These are phyloP conservation scores for Leptographium galeiforme DNA, from an alignment of 2,329 filamentous ascomycete genomes.

Conservation along the genomic window DNA sequence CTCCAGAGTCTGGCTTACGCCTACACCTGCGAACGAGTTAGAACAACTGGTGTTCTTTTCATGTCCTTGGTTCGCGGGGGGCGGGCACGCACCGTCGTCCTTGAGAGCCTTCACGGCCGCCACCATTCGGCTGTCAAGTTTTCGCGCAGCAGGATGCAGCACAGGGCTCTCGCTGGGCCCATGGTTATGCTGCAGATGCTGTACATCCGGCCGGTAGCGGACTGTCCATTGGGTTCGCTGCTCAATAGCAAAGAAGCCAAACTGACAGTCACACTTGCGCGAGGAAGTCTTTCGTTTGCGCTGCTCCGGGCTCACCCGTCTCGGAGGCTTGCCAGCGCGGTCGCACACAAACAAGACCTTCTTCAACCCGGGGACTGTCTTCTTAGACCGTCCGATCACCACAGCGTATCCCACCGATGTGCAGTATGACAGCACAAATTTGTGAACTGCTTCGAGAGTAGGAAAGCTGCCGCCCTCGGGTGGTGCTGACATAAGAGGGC, in stretches of 20 bases:
- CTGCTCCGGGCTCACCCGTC: constrained; percentile 47
- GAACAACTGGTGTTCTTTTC: constrained; percentile 6
- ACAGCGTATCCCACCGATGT: constrained; percentile 55
- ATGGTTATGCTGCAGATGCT: constrained; percentile 50
- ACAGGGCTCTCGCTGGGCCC: constrained; percentile 53
- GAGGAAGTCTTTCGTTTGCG: constrained; percentile 54
- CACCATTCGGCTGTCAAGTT: constrained; percentile 54
- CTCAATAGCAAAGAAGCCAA: constrained; percentile 58
- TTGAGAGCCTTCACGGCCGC: constrained; percentile 53
- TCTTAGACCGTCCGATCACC: constrained; percentile 55
- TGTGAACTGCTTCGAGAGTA: constrained; percentile 51
- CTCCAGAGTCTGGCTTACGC: constrained; percentile 52
- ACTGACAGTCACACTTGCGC: constrained; percentile 55
- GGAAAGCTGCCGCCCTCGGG: constrained; percentile 51
- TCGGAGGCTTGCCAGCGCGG: constrained; percentile 48
- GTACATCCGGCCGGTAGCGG: constrained; percentile 45
- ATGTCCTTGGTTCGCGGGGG: neutral
- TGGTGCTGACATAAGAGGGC: constrained; percentile 46
- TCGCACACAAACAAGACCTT: constrained; percentile 57
- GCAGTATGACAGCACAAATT: constrained; percentile 50
- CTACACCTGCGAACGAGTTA: constrained; percentile 34
- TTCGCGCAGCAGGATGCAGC: constrained; percentile 52
- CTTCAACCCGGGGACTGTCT: constrained; percentile 52
- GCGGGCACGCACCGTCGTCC: constrained; percentile 41
- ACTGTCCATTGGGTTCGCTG: constrained; percentile 55